phyloP scores from a whole-genome alignment of 345 rosid genomes.

The Leavenworthia alabamica region DNA sequence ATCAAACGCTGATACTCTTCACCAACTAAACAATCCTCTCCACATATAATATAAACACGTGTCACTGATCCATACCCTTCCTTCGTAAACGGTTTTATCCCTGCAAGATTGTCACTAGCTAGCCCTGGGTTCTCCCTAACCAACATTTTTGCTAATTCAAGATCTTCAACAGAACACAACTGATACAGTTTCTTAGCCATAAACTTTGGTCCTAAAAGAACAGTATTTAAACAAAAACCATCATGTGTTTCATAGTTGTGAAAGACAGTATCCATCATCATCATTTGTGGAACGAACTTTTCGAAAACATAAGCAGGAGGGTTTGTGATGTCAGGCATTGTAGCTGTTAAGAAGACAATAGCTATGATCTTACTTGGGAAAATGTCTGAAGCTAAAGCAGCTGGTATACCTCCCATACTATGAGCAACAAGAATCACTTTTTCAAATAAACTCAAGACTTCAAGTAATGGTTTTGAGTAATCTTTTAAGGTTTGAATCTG shows the following conservation, averaged over 20 bases:
- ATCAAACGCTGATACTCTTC: slow-evolving; percentile 31
- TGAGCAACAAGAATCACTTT: not conserved
- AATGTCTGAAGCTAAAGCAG: not conserved
- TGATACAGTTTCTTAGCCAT: slow-evolving; percentile 9
- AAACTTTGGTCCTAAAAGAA: slow-evolving; percentile 3
- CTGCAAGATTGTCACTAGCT: slow-evolving; percentile 4
- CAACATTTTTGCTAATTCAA: slow-evolving; percentile 29
- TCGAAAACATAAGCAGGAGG: not conserved
- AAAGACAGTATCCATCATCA: not conserved
- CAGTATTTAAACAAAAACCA: not conserved
- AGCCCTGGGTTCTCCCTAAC: slow-evolving; percentile 22
- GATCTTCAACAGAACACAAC: slow-evolving; percentile 19
- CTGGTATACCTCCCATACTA: not conserved
- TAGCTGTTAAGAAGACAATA: not conserved
- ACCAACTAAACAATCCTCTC: slow-evolving; percentile 7
- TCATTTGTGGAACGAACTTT: not conserved
- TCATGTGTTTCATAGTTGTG: not conserved
- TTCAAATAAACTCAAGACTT: not conserved
- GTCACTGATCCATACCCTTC: slow-evolving; percentile 22
- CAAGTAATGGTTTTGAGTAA: not conserved
- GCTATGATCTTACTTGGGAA: not conserved
- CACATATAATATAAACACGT: slow-evolving; percentile 23
- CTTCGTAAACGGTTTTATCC: not conserved
- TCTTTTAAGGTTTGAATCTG: not conserved
- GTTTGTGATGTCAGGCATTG: not conserved